Evolutionary conservation across 1,284 basidiomycete genomes (phyloP), one percentile per base, ranked within the genome.

Genomic region (Microstroma glucosiphilum): DNA sequence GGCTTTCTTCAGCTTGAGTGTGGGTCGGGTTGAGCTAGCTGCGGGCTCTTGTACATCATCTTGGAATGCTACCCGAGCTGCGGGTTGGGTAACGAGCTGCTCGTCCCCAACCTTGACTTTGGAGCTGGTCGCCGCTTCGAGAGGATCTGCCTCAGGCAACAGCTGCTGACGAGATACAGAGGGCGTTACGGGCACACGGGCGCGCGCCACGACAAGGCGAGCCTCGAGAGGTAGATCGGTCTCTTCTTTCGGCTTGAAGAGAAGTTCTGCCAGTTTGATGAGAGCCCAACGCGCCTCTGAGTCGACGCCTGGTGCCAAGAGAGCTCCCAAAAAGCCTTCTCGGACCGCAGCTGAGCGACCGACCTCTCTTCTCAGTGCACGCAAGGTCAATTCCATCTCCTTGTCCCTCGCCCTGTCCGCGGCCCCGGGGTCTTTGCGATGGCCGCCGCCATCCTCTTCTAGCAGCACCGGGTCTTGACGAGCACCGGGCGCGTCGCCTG

Each of bases 261-360:
- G 85, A 25, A 96, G 83, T 75, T 97, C 94, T 12, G 90, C 91
- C 11, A 96, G 83, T 81, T 97, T 97, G 72, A 98, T 83, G 57
- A 96, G 82, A 65, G 89, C 90, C 85, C 91, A 90, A 42, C 92
- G 88, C 54, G 93, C 89, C 81, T 94, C 90, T 69, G 88, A 83
- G 78, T 97, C 93, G 55, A 86, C 84, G 57, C 87, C 56, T 2
- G 65, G 65, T 19, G 70, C 62, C 15, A 73, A 65, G 41, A 76
- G 58, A 1, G 77, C 77, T 8, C 64, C 67, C 7, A 79, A 57
- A 62, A 77, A 79, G 23, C 76, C 77, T 49, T 79, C 75, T 4
- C 77, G 72, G 6, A 79, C 72, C 21, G 71, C 69, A 8, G 75
- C 74, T 1, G 77, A 78, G 6, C 77, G 67, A 0, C 77, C 77